Evolutionary conservation across 1,139 yeast genomes (phyloP).

Genomic region (Magnusiomyces sp.): DNA sequence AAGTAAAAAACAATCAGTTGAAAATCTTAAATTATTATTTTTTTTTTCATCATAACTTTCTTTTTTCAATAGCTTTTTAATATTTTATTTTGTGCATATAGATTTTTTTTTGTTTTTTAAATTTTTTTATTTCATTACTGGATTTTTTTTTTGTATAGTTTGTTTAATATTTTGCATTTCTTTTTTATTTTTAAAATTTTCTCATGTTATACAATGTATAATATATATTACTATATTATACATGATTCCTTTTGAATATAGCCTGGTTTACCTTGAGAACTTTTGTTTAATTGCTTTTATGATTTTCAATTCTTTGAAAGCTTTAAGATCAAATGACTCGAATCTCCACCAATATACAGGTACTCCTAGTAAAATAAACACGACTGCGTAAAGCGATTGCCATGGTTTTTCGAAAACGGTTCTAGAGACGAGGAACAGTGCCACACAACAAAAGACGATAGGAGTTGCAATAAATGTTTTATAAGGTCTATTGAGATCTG

Average conservation of each 20-base stretch:
- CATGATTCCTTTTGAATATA: too few species aligned
- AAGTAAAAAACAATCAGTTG: neutral
- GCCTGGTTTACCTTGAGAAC: too few species aligned
- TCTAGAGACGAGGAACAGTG: constrained; percentile 31
- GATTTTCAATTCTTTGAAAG: neutral
- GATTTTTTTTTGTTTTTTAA: too few species aligned
- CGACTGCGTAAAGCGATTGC: constrained; percentile 25
- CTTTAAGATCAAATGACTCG: constrained; percentile 10
- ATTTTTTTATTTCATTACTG: too few species aligned
- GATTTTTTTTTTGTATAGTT: too few species aligned
- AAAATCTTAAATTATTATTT: neutral
- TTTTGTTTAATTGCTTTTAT: too few species aligned
- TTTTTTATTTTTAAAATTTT: too few species aligned
- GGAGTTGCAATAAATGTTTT: constrained; percentile 34
- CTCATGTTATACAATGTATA: too few species aligned
- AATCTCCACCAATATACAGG: constrained; percentile 29
- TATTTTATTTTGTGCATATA: too few species aligned
- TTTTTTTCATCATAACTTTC: neutral
- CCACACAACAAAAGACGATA: constrained; percentile 33
- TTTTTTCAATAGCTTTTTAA: too few species aligned
- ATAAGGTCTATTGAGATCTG: constrained; percentile 33
- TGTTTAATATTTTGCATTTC: too few species aligned
- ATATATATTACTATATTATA: neutral
- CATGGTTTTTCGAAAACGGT: constrained; percentile 33
- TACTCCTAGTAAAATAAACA: constrained; percentile 29